A percentile compares a stretch with the other conserved stretches of the same genome.
Conservation (phyloP, 208 protist species). For the Vickermania spadyakhi region DNA sequence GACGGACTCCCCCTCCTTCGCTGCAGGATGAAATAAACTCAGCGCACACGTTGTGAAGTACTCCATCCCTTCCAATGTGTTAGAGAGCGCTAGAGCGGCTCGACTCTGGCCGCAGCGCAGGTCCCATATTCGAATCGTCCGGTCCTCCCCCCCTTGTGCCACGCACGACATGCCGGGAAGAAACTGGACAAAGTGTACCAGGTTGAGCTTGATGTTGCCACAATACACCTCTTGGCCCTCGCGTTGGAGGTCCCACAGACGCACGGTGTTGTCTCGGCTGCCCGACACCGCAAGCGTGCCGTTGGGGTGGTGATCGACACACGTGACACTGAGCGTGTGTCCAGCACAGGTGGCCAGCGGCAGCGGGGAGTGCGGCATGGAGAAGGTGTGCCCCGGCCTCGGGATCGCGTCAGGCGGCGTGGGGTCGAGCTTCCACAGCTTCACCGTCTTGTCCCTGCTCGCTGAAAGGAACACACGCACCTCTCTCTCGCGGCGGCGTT, state of each 20-base stretch:
- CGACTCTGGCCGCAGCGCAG: slow-evolving; percentile 27
- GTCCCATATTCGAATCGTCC: slow-evolving; percentile 62
- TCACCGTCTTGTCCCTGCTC: slow-evolving; percentile 51
- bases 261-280: slow-evolving; percentile 74
- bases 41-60: slow-evolving; percentile 51
- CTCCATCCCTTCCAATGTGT: slow-evolving; percentile 43
- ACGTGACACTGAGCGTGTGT: slow-evolving; percentile 53
- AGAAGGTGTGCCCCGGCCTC: not conserved
- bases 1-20: not conserved
- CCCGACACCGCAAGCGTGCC: slow-evolving; percentile 35
- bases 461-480: slow-evolving; percentile 44
- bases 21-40: not conserved
- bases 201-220: slow-evolving; percentile 60
- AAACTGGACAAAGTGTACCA: slow-evolving; percentile 62
- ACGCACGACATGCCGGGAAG: slow-evolving; percentile 47
- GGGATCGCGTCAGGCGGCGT: slow-evolving; percentile 5
- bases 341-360: slow-evolving; percentile 28
- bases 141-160: slow-evolving; percentile 60
- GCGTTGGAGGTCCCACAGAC: slow-evolving; percentile 50
- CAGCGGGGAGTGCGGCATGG: not conserved
- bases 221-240: slow-evolving; percentile 39
- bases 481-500: too few relatives aligned
- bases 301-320: slow-evolving; percentile 24
- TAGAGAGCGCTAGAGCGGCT: slow-evolving; percentile 24
- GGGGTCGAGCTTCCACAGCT: slow-evolving; percentile 43